A percentile compares a stretch with the other conserved stretches of the same genome.
Evolutionary conservation across 768 basidiomycete genomes (phyloP).

Genomic region (Pholiota molesta): DNA sequence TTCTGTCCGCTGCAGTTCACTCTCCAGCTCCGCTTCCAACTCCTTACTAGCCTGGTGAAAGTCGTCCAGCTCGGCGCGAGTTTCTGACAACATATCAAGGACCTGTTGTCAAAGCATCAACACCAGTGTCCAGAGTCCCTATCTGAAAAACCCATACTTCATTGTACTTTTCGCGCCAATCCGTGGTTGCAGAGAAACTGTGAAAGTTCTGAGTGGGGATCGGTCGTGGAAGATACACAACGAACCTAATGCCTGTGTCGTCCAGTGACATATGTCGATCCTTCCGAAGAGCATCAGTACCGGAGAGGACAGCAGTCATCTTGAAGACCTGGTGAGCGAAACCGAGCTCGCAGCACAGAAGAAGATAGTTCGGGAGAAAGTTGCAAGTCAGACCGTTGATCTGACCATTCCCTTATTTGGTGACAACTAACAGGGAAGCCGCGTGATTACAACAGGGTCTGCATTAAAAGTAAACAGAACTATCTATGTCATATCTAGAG

Average conservation of each 20-base stretch:
- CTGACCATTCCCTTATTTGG: constrained; percentile 33
- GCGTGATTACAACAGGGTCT: constrained; percentile 8
- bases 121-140: not conserved
- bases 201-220: constrained; percentile 22
- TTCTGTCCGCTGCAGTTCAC: constrained; percentile 87
- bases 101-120: constrained; percentile 38
- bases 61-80: constrained; percentile 83
- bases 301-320: constrained; percentile 70
- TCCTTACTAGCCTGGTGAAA: constrained; percentile 89
- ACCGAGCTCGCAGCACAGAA: constrained; percentile 24
- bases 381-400: constrained; percentile 22
- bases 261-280: constrained; percentile 66
- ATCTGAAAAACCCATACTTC: constrained; percentile 44
- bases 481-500: constrained; percentile 56
- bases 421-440: constrained; percentile 20
- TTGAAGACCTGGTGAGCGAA: constrained; percentile 20
- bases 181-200: constrained; percentile 60
- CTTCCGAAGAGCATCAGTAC: constrained; percentile 60
- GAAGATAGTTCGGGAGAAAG: constrained; percentile 23
- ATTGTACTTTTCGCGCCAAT: constrained; percentile 81
- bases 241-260: constrained; percentile 65
- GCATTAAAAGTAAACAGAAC: not conserved
- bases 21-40: constrained; percentile 91
- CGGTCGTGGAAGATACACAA: constrained; percentile 17
- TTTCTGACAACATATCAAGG: constrained; percentile 82